Evolutionary conservation across 305 asterid genomes (phyloP), one percentile per base, ranked within the genome.

Genomic region (Solanum hybrid): DNA sequence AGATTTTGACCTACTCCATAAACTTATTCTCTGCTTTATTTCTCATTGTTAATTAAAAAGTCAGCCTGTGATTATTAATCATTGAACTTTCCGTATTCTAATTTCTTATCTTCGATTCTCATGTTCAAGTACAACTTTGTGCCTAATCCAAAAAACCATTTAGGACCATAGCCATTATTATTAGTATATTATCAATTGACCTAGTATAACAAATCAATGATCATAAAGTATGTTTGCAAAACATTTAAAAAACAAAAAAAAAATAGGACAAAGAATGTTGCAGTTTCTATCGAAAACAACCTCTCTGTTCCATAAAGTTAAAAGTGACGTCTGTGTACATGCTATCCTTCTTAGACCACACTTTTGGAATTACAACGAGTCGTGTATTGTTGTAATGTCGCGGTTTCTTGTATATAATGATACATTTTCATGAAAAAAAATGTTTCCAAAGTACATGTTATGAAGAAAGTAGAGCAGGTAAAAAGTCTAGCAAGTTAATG

Each of bases 391-490:
- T 32, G 38, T 76, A 85, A 56, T 51, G 42, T 51, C 12, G 12
- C n/a, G 35, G 8, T 85, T 46, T 85, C 14, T 51, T 60, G 88
- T 35, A 60, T 29, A 79, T 11, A 4, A 79, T 6, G 32, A 85
- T 60, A 32, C 75, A 85, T 51, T 56, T 85, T 85, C 76, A 51
- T 56, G n/a, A 20, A 56, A 56, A 56, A 56, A 84, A 20, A 85
- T 5, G 76, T 7, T 56, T 64, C n/a, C 35, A 11, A 20, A 85
- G 76, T 32, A 31, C 88, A 31, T 5, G 88, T 85, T 31, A 85
- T 60, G 76, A 24, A 60, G 88, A 85, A 60, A 85, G 88, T 85
- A 85, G 88, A 85, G 77, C 51, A 85, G 88, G 77, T 85, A 85
- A 56, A 22, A 31, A 6, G 22, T 84, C 22, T 46, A 38, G 86